These are phyloP conservation scores for Beauveria sp. DNA, from an alignment of 2,329 filamentous ascomycete species.

Conservation along the genomic window DNA sequence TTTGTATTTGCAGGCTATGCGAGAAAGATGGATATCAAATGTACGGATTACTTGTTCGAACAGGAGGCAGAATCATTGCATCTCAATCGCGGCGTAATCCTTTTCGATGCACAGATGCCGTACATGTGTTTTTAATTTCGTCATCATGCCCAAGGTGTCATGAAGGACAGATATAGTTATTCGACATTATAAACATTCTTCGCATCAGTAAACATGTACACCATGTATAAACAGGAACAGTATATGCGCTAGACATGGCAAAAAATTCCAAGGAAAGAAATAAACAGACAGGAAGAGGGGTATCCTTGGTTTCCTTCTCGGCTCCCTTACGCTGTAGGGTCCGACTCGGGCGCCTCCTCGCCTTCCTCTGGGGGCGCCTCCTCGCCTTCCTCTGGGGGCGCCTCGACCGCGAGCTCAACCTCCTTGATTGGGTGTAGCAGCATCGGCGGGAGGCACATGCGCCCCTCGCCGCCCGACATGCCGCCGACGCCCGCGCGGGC, in stretches of 20 bases:
- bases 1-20: background rate
- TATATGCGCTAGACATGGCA: background rate
- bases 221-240: background rate
- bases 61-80: background rate
- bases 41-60: background rate
- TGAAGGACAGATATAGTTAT: background rate
- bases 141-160: background rate
- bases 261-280: slow-evolving; percentile 1
- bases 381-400: slow-evolving; percentile 39
- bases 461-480: slow-evolving; percentile 64
- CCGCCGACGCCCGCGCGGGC: slow-evolving; percentile 37
- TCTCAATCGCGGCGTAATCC: background rate
- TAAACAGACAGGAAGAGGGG: background rate
- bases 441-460: slow-evolving; percentile 90
- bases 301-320: background rate
- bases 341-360: slow-evolving; percentile 34
- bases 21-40: background rate
- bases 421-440: slow-evolving; percentile 82
- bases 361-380: slow-evolving; percentile 35
- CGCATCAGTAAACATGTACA: background rate
- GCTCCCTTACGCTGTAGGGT: slow-evolving; percentile 32
- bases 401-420: slow-evolving; percentile 58
- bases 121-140: background rate
- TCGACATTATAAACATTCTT: background rate
- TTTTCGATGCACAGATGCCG: no score